Base-by-base conservation (phyloP, 129 eudicot species). In the Scalesia atractyloides region DNA sequence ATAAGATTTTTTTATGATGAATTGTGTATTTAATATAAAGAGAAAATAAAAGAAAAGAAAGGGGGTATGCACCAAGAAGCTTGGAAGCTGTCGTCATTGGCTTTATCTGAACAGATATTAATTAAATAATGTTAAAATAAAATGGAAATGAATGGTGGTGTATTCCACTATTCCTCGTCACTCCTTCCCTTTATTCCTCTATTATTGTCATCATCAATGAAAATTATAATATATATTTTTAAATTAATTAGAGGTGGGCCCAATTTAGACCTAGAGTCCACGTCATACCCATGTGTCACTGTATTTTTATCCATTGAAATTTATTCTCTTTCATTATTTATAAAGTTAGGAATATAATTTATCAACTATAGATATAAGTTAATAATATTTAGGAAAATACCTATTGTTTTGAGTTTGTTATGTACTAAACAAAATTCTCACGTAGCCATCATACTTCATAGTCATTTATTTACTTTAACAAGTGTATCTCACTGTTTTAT, bases 31-130 rank as follows among this genome's bases (percentile, higher is more conserved):
- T 58, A 58, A 58, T 4, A 24, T 58, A 22, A 58, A 22, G 2
- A 22, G 13, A 22, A 20, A 57, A 11, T 9, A 11, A 22, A 57
- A 16, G 15, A 37, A 24, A 19, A 1, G 11, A 24, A 66, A 57
- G 9, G 48, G 39, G 51, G 61, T 54, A 57, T 66, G 78, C 75
- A 78, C 89, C 89, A 78, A 84, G 83, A 84, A 84, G 76, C 81
- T 81, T 70, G 89, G 86, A 84, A 81, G 73, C 64, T 74, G 80
- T 68, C 76, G 80, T 80, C 56, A 59, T 70, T 53, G 76, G 65
- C 74, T 60, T 64, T 64, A 48, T 76, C 60, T 63, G 16, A 63
- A 49, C 17, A 58, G 18, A 51, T 18, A 34, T 15, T 36, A 54
- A 36, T 24, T 24, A 12, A 16, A 53, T 16, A 7, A 7, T 53